Percentiles rank a stretch among this genome's conserved stretches.
These are phyloP conservation scores for Aureobasidium sp. DNA, from an alignment of 2,329 filamentous ascomycete species.

Conservation along the genomic window DNA sequence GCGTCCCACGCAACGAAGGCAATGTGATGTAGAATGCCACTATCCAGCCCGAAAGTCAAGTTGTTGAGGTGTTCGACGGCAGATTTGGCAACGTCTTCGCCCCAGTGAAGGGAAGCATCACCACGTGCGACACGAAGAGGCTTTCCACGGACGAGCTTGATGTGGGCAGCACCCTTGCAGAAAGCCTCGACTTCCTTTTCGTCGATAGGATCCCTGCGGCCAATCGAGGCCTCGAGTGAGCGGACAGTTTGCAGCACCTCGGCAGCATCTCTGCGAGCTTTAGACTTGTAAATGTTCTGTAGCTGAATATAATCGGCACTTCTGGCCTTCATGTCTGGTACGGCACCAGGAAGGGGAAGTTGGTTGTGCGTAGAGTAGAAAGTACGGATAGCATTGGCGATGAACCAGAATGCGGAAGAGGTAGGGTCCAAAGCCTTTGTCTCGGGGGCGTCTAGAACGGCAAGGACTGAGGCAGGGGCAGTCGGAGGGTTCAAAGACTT, in stretches of 20 bases:
- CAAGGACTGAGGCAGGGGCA: conserved; percentile 59
- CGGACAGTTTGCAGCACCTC: conserved; percentile 64
- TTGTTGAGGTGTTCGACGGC: conserved; percentile 33
- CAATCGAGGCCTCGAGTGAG: conserved; percentile 41
- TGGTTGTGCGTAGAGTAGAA: conserved; percentile 67
- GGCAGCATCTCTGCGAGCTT: conserved; percentile 67
- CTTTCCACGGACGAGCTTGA: conserved; percentile 70
- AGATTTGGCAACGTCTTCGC: conserved; percentile 41
- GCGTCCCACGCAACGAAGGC: conserved; percentile 44
- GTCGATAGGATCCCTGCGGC: conserved; percentile 43
- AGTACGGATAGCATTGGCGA: conserved; percentile 65
- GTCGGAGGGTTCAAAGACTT: conserved; percentile 67
- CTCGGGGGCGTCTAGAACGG: conserved; percentile 68
- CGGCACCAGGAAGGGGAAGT: conserved; percentile 73
- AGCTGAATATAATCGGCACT: conserved; percentile 82
- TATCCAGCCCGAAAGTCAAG: conserved; percentile 21
- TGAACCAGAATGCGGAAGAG: conserved; percentile 75
- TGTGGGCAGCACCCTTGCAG: conserved; percentile 90
- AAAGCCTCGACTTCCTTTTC: conserved; percentile 76
- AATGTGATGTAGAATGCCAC: conserved; percentile 40
- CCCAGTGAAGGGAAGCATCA: conserved; percentile 36
- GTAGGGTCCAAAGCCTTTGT: conserved; percentile 35
- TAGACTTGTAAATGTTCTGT: conserved; percentile 86
- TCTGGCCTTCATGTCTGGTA: conserved; percentile 97
- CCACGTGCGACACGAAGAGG: conserved; percentile 41